phyloP scores from a whole-genome alignment of 2,329 filamentous ascomycete genomes.

The Fusarium armeniacum region DNA sequence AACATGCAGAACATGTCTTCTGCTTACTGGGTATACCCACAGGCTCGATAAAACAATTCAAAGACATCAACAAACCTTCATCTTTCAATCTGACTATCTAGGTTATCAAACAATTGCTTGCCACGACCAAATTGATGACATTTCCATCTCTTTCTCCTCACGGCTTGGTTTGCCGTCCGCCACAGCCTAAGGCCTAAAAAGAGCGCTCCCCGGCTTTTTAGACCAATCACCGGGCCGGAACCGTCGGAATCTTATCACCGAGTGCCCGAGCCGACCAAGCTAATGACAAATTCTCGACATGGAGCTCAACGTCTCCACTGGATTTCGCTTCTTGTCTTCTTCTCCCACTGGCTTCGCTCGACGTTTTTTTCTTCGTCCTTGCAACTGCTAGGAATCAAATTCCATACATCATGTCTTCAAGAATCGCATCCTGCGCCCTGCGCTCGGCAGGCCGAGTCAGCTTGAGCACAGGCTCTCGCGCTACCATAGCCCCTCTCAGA shows the following conservation, averaged over 20 bases:
- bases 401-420: slow-evolving; percentile 69
- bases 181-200: slow-evolving; percentile 30
- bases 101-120: slow-evolving; percentile 5
- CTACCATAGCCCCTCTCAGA: slow-evolving; percentile 54
- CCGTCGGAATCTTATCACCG: slow-evolving; percentile 53
- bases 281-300: slow-evolving; percentile 56
- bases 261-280: slow-evolving; percentile 55
- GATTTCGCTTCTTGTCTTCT: slow-evolving; percentile 44
- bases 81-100: not conserved
- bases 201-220: slow-evolving; percentile 33
- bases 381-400: slow-evolving; percentile 43
- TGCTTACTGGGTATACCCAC: not conserved
- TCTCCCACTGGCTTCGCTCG: slow-evolving; percentile 39
- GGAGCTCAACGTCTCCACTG: slow-evolving; percentile 43
- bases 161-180: slow-evolving; percentile 27
- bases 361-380: slow-evolving; percentile 41
- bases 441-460: slow-evolving; percentile 79
- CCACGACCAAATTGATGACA: slow-evolving; percentile 33
- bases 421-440: slow-evolving; percentile 75
- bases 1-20: not conserved
- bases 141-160: slow-evolving; percentile 23
- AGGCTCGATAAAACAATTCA: not conserved
- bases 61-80: not conserved
- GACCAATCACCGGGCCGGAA: slow-evolving; percentile 52
- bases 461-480: slow-evolving; percentile 61